Evolutionary conservation across 371 early-diverging fungal species (phyloP).

Genomic region (Mortierella sp.): DNA sequence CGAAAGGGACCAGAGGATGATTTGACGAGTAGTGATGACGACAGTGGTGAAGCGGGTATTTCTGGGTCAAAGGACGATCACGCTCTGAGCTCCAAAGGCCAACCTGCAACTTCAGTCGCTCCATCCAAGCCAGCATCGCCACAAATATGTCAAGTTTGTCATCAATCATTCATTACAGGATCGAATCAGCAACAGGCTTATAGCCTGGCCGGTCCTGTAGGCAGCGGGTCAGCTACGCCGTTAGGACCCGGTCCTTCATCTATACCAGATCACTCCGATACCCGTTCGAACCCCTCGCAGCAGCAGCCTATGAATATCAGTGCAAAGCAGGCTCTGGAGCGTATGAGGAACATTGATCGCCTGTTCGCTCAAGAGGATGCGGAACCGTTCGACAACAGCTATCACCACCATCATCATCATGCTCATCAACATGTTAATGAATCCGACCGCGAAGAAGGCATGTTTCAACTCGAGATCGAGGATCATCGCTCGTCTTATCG

Average conservation of each 20-base stretch:
- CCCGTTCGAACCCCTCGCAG: too few relatives aligned
- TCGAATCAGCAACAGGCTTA: background rate
- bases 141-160: constrained; percentile 33
- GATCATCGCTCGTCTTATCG: constrained; percentile 16
- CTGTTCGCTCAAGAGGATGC: constrained; percentile 11
- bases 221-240: background rate
- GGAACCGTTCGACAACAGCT: background rate
- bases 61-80: background rate
- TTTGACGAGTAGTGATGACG: constrained; percentile 40
- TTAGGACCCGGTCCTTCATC: constrained; percentile 3
- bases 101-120: too few relatives aligned
- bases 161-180: constrained; percentile 12
- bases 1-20: constrained; percentile 32
- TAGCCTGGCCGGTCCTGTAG: background rate
- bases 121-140: constrained; percentile 1
- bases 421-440: constrained; percentile 9
- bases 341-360: background rate
- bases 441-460: constrained; percentile 46
- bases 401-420: constrained; percentile 2
- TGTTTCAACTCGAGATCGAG: constrained; percentile 53
- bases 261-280: background rate
- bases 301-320: constrained; percentile 17
- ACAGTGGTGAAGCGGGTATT: constrained; percentile 5
- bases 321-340: constrained; percentile 8
- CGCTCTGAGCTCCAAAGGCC: too few relatives aligned